Base-by-base conservation (phyloP, 2,329 filamentous ascomycete genomes). In the Fusarium incarnatum region DNA sequence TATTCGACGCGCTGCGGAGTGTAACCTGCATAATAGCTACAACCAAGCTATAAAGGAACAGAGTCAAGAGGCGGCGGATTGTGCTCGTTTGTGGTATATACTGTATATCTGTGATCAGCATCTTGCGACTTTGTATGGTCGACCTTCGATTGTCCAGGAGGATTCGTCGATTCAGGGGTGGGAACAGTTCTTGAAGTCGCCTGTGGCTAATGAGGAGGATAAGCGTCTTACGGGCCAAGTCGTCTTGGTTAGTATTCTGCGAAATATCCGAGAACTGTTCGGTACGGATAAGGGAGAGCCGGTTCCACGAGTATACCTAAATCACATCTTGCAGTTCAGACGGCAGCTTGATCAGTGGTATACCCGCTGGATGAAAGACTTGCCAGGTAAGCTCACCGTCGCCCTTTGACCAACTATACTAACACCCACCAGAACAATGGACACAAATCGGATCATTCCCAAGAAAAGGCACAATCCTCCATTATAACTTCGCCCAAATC, bases 31-130 rank as follows among this genome's bases (percentile, higher is more conserved):
- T 45, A 81, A 78, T 59, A 82, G 81, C 59, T 83, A 82, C 54
- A 79, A 79, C 6, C 79, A 79, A 10, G 79, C 81, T 6, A 74
- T 84, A 3, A 66, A 75, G 3, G 80, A 79, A 18, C 76, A 78
- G 23, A 79, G 77, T 15, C 79, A 81, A 15, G 83, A 86, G 45
- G 82, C 82, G 1, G 81, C 82, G 59, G 86, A 89, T 60, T 83
- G 84, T 37, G 83, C 88, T 6, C 82, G 88, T 22, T 77, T 90
- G 15, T 90, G 88, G 88, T 90, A 89, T 71, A 77, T 88, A 32
- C 79, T 88, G 2, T 89, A 88, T 64, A 86, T 89, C 9, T 89
- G 87, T 67, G 87, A 89, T 60, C 86, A 88, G 62, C 87, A 89
- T 68, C 83, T 89, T 4, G 88, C 87, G 20, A 89, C 89, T 23